Percentiles rank a stretch among this genome's conserved stretches.
Conservation (phyloP, 1,139 yeast genomes). For the Hyphopichia wangnamkhiaoensis region DNA sequence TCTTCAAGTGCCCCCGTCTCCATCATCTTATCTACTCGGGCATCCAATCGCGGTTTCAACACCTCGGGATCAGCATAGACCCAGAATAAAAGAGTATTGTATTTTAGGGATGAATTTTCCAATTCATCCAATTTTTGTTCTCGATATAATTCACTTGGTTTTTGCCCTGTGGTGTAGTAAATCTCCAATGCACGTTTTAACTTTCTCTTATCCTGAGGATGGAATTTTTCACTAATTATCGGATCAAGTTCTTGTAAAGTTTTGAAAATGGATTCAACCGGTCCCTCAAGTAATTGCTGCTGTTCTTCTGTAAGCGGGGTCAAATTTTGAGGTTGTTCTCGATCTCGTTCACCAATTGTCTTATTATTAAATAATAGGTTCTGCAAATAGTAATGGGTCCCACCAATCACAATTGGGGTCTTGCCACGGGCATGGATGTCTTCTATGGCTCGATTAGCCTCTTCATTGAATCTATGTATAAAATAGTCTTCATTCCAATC, state of each 20-base stretch:
- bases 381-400: constrained; percentile 91
- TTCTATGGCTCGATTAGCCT: constrained; percentile 60
- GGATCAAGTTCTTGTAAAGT: constrained; percentile 64
- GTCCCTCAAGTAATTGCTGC: constrained; percentile 52
- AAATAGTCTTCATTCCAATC: constrained; percentile 80
- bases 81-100: constrained; percentile 79
- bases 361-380: constrained; percentile 71
- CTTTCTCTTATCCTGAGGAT: constrained; percentile 85
- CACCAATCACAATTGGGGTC: constrained; percentile 89
- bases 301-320: constrained; percentile 50
- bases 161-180: constrained; percentile 62
- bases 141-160: constrained; percentile 70
- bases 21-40: constrained; percentile 84
- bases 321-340: constrained; percentile 10
- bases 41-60: constrained; percentile 66
- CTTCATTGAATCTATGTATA: constrained; percentile 77
- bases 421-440: constrained; percentile 73
- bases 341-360: constrained; percentile 40
- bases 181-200: constrained; percentile 81
- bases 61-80: constrained; percentile 67
- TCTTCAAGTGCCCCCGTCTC: constrained; percentile 67
- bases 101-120: constrained; percentile 54
- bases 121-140: constrained; percentile 54
- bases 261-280: constrained; percentile 51
- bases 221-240: constrained; percentile 73